Evolutionary conservation across 148 eudicot species (phyloP).

Genomic region (Fagopyrum homotropicum): DNA sequence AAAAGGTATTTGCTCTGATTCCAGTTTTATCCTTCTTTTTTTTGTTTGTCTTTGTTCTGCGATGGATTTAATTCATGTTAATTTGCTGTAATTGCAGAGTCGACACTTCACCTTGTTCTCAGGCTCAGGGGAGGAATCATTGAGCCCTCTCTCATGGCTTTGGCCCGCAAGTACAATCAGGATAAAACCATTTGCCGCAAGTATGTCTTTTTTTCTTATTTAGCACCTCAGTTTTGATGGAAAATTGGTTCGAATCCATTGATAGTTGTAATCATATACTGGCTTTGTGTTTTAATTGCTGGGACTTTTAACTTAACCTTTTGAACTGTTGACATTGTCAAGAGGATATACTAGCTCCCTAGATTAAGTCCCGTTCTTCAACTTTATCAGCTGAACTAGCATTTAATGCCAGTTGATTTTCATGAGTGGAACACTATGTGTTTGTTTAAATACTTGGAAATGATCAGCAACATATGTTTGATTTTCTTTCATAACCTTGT

Average conservation of each 20-base stretch:
- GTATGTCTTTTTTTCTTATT: conserved; percentile 20
- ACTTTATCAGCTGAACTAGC: conserved; percentile 12
- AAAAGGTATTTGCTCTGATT: too few relatives aligned
- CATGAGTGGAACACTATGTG: not conserved
- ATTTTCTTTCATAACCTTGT: too few relatives aligned
- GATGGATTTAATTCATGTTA: too few relatives aligned
- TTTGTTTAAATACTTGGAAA: too few relatives aligned
- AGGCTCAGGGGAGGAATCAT: conserved; percentile 59
- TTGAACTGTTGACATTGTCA: not conserved
- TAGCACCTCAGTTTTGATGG: not conserved
- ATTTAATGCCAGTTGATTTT: conserved; percentile 8
- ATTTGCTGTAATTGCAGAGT: conserved; percentile 21
- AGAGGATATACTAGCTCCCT: conserved; percentile 9
- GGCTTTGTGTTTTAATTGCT: not conserved
- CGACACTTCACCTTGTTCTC: conserved; percentile 50
- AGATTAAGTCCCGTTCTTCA: conserved; percentile 7
- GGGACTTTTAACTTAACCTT: conserved; percentile 8
- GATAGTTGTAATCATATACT: not conserved
- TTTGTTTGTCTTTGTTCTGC: too few relatives aligned
- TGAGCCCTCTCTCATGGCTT: conserved; percentile 49
- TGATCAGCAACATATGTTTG: too few relatives aligned
- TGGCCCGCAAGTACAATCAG: conserved; percentile 56
- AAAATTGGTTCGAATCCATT: not conserved
- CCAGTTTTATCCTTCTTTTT: too few relatives aligned
- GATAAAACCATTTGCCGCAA: conserved; percentile 62